phyloP scores from a whole-genome alignment of 306 rosid genomes.

The barrel medic (Medicago truncatula) region DNA sequence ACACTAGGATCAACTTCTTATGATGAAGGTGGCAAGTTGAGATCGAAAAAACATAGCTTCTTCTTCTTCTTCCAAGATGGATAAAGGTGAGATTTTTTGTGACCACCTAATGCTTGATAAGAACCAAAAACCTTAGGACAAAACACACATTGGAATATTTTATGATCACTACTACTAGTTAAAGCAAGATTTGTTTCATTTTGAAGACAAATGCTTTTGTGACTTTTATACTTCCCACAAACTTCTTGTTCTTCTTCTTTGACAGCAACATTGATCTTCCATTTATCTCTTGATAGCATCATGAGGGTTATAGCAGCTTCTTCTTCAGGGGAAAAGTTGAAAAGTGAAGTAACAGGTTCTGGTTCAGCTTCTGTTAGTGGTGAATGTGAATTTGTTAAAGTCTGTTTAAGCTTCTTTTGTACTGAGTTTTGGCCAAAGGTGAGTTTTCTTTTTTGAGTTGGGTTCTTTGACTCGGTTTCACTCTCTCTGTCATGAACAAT shows the following conservation, averaged over 20 bases:
- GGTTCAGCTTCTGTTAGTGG: slow-evolving; percentile 40
- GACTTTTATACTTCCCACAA: slow-evolving; percentile 61
- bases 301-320: slow-evolving; percentile 80
- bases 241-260: slow-evolving; percentile 38
- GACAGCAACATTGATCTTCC: slow-evolving; percentile 45
- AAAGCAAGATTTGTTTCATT: slow-evolving; percentile 34
- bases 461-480: neutral
- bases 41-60: slow-evolving; percentile 65
- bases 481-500: neutral
- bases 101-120: slow-evolving; percentile 95
- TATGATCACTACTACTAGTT: slow-evolving; percentile 26
- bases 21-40: slow-evolving; percentile 75
- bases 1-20: slow-evolving; percentile 70
- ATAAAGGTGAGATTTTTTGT: slow-evolving; percentile 77
- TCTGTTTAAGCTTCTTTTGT: slow-evolving; percentile 32
- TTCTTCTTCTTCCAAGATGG: slow-evolving; percentile 42
- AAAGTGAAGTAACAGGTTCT: slow-evolving; percentile 67
- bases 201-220: slow-evolving; percentile 58
- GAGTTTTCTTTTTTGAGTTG: neutral
- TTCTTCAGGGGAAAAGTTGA: slow-evolving; percentile 71
- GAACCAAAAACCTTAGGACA: slow-evolving; percentile 1
- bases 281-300: slow-evolving; percentile 77
- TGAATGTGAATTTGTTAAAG: slow-evolving; percentile 47
- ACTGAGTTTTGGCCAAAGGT: neutral
- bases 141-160: slow-evolving; percentile 76